phyloP scores from a whole-genome alignment of 192 early-diverging fungal genomes.

The Coemansia sp. region DNA sequence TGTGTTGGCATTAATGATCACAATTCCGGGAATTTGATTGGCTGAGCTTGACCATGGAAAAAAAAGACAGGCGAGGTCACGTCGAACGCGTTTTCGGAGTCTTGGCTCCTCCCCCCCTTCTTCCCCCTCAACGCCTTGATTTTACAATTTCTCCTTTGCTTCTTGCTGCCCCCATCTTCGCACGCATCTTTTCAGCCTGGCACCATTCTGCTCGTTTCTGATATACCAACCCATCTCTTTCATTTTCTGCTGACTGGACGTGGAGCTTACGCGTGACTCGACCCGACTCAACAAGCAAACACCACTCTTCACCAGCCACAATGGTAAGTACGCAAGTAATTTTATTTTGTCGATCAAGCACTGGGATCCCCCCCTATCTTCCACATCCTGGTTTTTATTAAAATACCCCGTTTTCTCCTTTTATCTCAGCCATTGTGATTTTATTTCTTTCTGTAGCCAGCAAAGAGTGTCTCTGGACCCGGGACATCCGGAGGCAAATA shows the following conservation, averaged over 20 bases:
- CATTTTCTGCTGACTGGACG: background rate
- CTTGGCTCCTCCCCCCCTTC: slow-evolving; percentile 1
- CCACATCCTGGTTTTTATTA: background rate
- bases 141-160: background rate
- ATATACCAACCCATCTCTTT: background rate
- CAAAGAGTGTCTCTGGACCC: slow-evolving; percentile 49
- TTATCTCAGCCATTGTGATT: background rate
- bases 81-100: background rate
- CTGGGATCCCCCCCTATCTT: background rate
- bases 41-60: background rate
- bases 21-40: too few species aligned
- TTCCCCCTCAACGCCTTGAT: slow-evolving; percentile 2
- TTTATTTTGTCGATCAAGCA: background rate
- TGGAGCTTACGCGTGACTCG: background rate
- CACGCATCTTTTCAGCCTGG: background rate
- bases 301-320: background rate
- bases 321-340: slow-evolving; percentile 9
- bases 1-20: too few species aligned
- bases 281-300: background rate
- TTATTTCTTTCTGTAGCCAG: slow-evolving; percentile 29
- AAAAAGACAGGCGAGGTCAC: background rate
- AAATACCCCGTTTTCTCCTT: background rate
- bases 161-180: background rate
- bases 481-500: slow-evolving; percentile 47
- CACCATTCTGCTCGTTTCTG: background rate